Evolutionary conservation across 306 rosid genomes (phyloP), one percentile per base, ranked within the genome.

Genomic region (Bauhinia variegata): DNA sequence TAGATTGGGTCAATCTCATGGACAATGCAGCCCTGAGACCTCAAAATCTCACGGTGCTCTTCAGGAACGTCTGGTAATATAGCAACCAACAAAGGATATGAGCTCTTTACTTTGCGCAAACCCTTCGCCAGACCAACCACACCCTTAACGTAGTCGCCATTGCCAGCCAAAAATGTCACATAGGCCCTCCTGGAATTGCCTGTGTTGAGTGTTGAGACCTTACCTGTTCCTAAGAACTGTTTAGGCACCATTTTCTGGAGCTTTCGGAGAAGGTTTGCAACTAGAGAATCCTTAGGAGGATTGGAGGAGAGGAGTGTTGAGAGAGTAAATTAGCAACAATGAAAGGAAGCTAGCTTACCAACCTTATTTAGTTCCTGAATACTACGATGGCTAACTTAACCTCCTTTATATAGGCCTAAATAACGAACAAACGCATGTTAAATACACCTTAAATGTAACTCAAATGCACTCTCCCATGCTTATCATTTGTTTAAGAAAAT

Each of bases 111-210:
- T 66, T 79, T 82, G 38, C 92, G 72, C 67, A 87, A 43, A 54
- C 92, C 87, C 72, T 82, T 87, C 0, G 84, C 89, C 84, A 87
- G 62, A 38, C 87, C 86, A 9, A 68, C 86, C 11, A 82, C 92
- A 19, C 92, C 92, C 60, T 87, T 87, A 4, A 87, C 77, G 54
- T 84, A 87, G 44, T 84, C 92, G 0, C 86, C 92, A 42, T 68
- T 63, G 4, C 89, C 92, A 11, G 89, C 89, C 63, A 87, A 79
- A 67, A 87, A 87, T 7, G 89, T 82, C 42, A 87, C 80, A 48
- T 59, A 87, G 4, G 85, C 89, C 57, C 82, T 79, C 46, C 55
- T 80, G 11, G 75, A 63, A 36, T 59, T 63, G 53, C 71, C 61
- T 17, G 11, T 14, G 44, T 42, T 41, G 7, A 53, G 42, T 3